A percentile compares a stretch with the other conserved stretches of the same genome.
phyloP scores from a whole-genome alignment of 2,329 filamentous ascomycete species.

The Pseudocercospora musae region DNA sequence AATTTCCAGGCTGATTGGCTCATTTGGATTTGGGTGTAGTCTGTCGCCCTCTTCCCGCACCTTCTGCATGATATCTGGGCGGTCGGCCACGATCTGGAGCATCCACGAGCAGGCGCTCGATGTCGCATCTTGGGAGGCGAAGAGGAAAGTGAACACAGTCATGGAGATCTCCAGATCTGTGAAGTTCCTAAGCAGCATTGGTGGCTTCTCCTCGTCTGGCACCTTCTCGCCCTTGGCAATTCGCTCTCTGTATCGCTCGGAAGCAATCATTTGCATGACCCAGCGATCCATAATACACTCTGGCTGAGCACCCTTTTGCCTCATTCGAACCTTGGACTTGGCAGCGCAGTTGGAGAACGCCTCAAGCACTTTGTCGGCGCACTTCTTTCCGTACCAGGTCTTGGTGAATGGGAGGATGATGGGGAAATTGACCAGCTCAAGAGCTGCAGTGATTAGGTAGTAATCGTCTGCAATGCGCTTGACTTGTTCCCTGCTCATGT shows the following conservation, averaged over 20 bases:
- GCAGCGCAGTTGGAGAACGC: slow-evolving; percentile 90
- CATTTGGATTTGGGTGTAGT: slow-evolving; percentile 28
- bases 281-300: slow-evolving; percentile 95
- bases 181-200: slow-evolving; percentile 82
- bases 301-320: slow-evolving; percentile 76
- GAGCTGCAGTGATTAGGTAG: slow-evolving; percentile 89
- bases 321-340: slow-evolving; percentile 79
- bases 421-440: slow-evolving; percentile 97
- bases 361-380: slow-evolving; percentile 82
- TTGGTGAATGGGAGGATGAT: slow-evolving; percentile 93
- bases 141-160: slow-evolving; percentile 64
- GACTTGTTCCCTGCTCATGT: slow-evolving; percentile 84
- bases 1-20: slow-evolving; percentile 69
- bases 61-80: slow-evolving; percentile 85
- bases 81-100: slow-evolving; percentile 90
- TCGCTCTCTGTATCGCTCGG: slow-evolving; percentile 74
- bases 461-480: slow-evolving; percentile 96
- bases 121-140: slow-evolving; percentile 95
- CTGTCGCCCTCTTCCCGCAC: slow-evolving; percentile 70
- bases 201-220: slow-evolving; percentile 73
- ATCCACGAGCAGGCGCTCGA: slow-evolving; percentile 92
- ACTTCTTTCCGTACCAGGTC: slow-evolving; percentile 96
- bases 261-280: slow-evolving; percentile 84
- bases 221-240: slow-evolving; percentile 67
- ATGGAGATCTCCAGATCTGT: slow-evolving; percentile 87